These are phyloP conservation scores for Spinellus fusiger DNA, from an alignment of 192 early-diverging fungal genomes.

Conservation along the genomic window DNA sequence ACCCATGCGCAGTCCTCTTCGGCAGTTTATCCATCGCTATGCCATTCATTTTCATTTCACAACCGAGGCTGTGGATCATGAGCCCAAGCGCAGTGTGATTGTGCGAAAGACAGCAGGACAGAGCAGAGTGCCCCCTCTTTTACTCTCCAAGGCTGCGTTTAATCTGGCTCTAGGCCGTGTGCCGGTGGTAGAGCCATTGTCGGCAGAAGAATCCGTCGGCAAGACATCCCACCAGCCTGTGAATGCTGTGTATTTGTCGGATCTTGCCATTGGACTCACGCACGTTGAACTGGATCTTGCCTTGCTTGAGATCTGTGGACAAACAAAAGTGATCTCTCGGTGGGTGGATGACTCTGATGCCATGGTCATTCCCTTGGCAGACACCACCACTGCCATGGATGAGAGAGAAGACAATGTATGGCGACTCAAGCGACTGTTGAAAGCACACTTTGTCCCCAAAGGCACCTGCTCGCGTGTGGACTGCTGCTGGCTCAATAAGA, in stretches of 20 bases:
- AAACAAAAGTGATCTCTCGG: conserved; percentile 27
- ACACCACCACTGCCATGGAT: conserved; percentile 38
- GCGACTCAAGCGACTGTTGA: conserved; percentile 33
- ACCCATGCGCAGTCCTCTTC: conserved; percentile 57
- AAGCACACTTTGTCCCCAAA: conserved; percentile 25
- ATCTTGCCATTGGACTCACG: conserved; percentile 47
- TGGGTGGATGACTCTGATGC: conserved; percentile 53
- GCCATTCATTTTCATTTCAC: conserved; percentile 66
- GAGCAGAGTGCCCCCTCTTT: conserved; percentile 24
- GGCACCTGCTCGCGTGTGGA: conserved; percentile 24
- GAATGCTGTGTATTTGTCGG: conserved; percentile 50
- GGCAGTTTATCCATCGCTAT: conserved; percentile 69
- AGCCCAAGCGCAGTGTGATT: conserved; percentile 66
- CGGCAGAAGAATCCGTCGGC: conserved; percentile 30
- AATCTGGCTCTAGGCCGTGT: conserved; percentile 13
- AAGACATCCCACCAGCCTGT: conserved; percentile 45
- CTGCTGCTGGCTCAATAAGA: conserved; percentile 52
- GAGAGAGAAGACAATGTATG: conserved; percentile 43
- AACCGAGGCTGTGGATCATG: conserved; percentile 74
- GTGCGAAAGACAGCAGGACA: conserved; percentile 43
- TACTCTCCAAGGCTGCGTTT: conserved; percentile 35
- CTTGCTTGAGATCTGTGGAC: conserved; percentile 9
- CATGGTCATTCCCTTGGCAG: conserved; percentile 36
- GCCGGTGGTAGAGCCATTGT: conserved; percentile 3
- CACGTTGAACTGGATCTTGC: conserved; percentile 39